phyloP scores from a whole-genome alignment of 345 rosid genomes.

The Salix caprea region DNA sequence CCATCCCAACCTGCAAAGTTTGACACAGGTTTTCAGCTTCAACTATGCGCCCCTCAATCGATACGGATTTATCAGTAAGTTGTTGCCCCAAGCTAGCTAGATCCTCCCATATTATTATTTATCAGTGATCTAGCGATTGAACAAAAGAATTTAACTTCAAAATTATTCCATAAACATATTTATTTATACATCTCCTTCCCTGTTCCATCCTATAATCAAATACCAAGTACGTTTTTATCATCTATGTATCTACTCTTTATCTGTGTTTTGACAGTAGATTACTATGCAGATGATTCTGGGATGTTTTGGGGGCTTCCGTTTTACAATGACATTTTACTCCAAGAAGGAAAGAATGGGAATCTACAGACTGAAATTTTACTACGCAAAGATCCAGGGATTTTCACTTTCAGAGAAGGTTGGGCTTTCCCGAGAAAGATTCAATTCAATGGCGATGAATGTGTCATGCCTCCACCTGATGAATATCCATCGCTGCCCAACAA shows the following conservation, averaged over 20 bases:
- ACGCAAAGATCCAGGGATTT: constrained; percentile 45
- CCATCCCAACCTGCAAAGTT: constrained; percentile 64
- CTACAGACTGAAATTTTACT: constrained; percentile 69
- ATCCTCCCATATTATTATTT: not conserved
- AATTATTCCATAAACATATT: too few relatives aligned
- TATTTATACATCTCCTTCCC: too few relatives aligned
- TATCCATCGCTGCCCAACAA: constrained; percentile 61
- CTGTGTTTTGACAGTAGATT: not conserved
- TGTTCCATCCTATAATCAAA: not conserved
- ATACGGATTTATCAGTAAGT: constrained; percentile 52
- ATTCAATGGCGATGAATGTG: constrained; percentile 87
- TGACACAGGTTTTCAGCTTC: constrained; percentile 70
- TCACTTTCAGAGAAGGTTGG: constrained; percentile 78
- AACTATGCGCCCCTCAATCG: constrained; percentile 56
- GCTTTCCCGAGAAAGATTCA: constrained; percentile 70
- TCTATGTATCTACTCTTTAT: too few relatives aligned
- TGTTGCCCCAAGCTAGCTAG: not conserved
- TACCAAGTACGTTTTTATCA: too few relatives aligned
- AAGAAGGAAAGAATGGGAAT: constrained; percentile 58
- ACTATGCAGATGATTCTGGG: constrained; percentile 61
- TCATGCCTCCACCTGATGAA: constrained; percentile 76
- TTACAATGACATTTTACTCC: constrained; percentile 71
- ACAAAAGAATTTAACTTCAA: not conserved
- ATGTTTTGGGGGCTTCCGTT: constrained; percentile 73
- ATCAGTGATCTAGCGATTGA: not conserved